Percentiles rank a stretch among this genome's conserved stretches.
These are phyloP conservation scores for Cinnamomum chago DNA, from an alignment of 164 flowering plant species.

Conservation along the genomic window DNA sequence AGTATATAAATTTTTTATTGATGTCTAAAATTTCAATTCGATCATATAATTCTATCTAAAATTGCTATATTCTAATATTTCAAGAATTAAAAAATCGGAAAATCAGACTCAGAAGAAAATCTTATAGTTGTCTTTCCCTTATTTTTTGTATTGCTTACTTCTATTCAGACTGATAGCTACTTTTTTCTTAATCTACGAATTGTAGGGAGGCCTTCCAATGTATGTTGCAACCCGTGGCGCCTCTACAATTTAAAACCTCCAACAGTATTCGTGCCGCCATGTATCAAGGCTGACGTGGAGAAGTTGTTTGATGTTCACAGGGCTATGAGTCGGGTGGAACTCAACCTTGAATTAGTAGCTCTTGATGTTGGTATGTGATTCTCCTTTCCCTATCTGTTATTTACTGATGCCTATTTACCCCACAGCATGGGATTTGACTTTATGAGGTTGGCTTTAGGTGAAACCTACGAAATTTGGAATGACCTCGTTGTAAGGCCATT, in stretches of 20 bases:
- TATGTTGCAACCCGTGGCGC: constrained; percentile 96
- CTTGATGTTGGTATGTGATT: constrained; percentile 73
- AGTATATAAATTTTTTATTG: no score
- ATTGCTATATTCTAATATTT: no score
- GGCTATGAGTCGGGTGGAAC: constrained; percentile 66
- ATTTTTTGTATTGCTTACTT: neutral
- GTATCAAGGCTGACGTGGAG: constrained; percentile 87
- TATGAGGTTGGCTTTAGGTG: constrained; percentile 47
- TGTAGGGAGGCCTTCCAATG: constrained; percentile 98
- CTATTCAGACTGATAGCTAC: neutral
- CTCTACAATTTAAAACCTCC: constrained; percentile 89
- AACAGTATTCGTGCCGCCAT: constrained; percentile 86
- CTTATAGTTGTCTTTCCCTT: no score
- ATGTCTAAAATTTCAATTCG: no score
- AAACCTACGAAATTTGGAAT: constrained; percentile 85
- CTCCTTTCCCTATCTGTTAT: neutral
- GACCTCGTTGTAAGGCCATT: constrained; percentile 90
- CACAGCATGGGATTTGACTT: neutral
- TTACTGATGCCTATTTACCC: neutral
- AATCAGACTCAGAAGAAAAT: no score
- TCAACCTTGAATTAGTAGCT: constrained; percentile 76
- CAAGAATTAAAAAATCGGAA: no score
- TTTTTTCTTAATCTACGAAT: neutral
- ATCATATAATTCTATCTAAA: no score
- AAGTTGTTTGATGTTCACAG: constrained; percentile 81